Percentiles rank a stretch among this genome's conserved stretches.
These are phyloP conservation scores for Fomitopsis serialis DNA, from an alignment of 768 basidiomycete genomes.

Conservation along the genomic window DNA sequence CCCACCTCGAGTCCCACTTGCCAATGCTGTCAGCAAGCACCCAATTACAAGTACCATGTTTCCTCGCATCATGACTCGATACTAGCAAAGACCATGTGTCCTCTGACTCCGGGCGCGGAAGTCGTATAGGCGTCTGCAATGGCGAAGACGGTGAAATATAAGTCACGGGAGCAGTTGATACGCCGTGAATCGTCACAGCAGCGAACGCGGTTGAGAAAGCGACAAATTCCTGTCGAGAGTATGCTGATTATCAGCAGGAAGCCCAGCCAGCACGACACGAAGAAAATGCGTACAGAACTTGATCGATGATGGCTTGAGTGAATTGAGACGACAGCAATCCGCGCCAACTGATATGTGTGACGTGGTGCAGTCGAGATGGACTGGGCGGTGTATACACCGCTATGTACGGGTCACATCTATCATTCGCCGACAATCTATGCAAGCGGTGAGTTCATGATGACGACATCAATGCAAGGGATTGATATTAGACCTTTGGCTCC, in stretches of 20 bases:
- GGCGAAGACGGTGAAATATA: conserved; percentile 35
- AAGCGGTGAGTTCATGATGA: no score
- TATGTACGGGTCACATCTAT: conserved; percentile 64
- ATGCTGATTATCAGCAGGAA: background rate
- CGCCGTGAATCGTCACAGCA: conserved; percentile 39
- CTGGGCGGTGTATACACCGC: conserved; percentile 57
- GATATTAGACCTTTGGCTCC: conserved; percentile 48
- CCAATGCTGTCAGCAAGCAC: conserved; percentile 40
- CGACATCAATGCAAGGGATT: no score
- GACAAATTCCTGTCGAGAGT: background rate
- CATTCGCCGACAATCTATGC: conserved; percentile 51
- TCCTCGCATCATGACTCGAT: conserved; percentile 9
- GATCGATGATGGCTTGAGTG: conserved; percentile 45
- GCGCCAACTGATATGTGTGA: conserved; percentile 54
- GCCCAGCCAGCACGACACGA: background rate
- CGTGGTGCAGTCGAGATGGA: conserved; percentile 36
- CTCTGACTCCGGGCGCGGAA: conserved; percentile 45
- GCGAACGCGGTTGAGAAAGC: conserved; percentile 27
- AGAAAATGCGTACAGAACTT: conserved; percentile 31
- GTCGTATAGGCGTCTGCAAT: conserved; percentile 30
- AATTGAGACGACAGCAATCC: conserved; percentile 52
- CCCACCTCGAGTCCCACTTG: conserved; percentile 37
- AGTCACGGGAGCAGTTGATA: conserved; percentile 42
- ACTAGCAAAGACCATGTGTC: conserved; percentile 42
- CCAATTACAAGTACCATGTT: conserved; percentile 26